phyloP scores from a whole-genome alignment of 1,284 basidiomycete species.

The Apiotrichum siamense region DNA sequence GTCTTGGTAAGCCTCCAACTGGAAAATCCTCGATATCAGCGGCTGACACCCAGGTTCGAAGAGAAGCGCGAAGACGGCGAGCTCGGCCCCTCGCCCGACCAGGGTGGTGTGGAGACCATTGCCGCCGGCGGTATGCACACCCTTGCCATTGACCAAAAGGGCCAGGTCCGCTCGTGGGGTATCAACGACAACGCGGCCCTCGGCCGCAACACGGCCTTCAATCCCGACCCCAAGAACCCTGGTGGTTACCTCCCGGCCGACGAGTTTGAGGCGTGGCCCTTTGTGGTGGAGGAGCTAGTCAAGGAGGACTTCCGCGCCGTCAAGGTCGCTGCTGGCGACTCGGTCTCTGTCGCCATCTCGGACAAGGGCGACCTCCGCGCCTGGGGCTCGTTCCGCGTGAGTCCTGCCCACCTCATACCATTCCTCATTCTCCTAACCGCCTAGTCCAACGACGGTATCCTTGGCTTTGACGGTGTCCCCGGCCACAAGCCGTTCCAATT shows the following conservation, averaged over 20 bases:
- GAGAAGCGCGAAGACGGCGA: constrained; percentile 44
- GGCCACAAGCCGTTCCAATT: constrained; percentile 47
- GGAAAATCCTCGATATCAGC: neutral
- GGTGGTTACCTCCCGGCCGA: constrained; percentile 63
- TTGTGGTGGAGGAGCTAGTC: constrained; percentile 63
- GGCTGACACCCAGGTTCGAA: constrained; percentile 38
- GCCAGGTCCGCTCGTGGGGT: constrained; percentile 77
- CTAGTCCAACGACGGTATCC: constrained; percentile 65
- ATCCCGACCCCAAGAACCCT: constrained; percentile 57
- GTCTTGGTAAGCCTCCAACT: constrained; percentile 37
- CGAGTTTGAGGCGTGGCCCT: constrained; percentile 68
- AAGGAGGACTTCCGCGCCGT: constrained; percentile 75
- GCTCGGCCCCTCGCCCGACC: constrained; percentile 49
- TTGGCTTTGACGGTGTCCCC: constrained; percentile 69
- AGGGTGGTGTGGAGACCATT: constrained; percentile 63
- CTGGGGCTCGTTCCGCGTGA: constrained; percentile 88
- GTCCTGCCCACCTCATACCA: constrained; percentile 34
- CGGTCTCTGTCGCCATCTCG: constrained; percentile 72
- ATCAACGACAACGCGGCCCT: constrained; percentile 89
- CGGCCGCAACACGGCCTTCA: constrained; percentile 68
- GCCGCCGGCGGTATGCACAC: constrained; percentile 79
- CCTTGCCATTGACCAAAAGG: constrained; percentile 73
- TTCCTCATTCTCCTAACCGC: neutral
- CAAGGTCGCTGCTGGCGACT: constrained; percentile 74
- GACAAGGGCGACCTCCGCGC: constrained; percentile 71